Evolutionary conservation across 164 flowering plant genomes (phyloP).

Genomic region (Echeveria elegans): DNA sequence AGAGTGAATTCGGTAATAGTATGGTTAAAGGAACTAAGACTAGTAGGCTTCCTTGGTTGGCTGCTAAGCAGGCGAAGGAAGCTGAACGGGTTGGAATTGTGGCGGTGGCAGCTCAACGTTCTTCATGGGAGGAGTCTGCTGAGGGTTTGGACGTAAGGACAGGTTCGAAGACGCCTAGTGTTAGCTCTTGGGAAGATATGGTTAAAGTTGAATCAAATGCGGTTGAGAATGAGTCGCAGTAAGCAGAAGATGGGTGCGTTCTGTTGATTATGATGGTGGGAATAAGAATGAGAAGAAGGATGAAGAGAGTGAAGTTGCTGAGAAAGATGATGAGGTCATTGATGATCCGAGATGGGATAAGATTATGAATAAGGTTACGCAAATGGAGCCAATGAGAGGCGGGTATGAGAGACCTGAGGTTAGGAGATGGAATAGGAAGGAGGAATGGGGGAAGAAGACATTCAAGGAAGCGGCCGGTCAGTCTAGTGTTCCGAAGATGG

Average conservation of each 20-base stretch:
- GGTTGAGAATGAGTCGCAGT: background rate
- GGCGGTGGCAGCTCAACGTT: conserved; percentile 14
- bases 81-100: conserved; percentile 18
- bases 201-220: conserved; percentile 11
- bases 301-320: background rate
- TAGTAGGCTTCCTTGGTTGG: conserved; percentile 53
- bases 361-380: conserved; percentile 30
- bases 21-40: conserved; percentile 16
- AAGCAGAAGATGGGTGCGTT: conserved; percentile 12
- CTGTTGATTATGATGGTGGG: conserved; percentile 10
- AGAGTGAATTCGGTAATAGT: conserved; percentile 12
- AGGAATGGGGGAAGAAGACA: conserved; percentile 70
- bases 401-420: conserved; percentile 41
- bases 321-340: conserved; percentile 20
- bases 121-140: conserved; percentile 57
- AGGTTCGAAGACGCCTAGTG: background rate
- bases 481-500: conserved; percentile 64
- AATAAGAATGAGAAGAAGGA: conserved; percentile 12
- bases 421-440: conserved; percentile 65
- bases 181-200: conserved; percentile 19
- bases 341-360: conserved; percentile 70
- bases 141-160: conserved; percentile 21
- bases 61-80: conserved; percentile 23
- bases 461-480: conserved; percentile 60
- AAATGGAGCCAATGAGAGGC: conserved; percentile 21